Evolutionary conservation across 176 grass and related monocot species (phyloP).

Genomic region (Carex parvula): DNA sequence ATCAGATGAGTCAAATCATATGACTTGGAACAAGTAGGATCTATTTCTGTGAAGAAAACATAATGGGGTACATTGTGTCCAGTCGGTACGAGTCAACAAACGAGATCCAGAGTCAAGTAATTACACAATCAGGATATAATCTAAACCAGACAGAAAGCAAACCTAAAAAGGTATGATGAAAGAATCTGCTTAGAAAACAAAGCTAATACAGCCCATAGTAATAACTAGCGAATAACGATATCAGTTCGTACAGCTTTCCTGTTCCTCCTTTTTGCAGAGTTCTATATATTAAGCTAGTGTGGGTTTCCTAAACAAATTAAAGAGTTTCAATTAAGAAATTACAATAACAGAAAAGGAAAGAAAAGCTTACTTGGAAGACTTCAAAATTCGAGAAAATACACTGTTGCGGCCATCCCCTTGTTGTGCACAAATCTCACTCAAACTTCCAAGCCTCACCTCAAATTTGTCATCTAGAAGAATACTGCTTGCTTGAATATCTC

Average conservation of each 20-base stretch:
- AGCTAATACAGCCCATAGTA: background rate
- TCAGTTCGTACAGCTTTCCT: background rate
- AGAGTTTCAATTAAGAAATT: background rate
- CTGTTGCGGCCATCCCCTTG: slow-evolving; percentile 60
- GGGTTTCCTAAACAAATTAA: background rate
- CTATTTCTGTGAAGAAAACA: background rate
- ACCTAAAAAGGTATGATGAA: background rate
- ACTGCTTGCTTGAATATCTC: slow-evolving; percentile 96
- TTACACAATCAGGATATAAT: background rate
- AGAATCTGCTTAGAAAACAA: background rate
- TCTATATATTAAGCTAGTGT: background rate
- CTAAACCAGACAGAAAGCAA: background rate
- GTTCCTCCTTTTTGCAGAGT: background rate
- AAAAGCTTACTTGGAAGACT: slow-evolving; percentile 80
- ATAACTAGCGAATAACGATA: background rate
- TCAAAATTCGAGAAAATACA: slow-evolving; percentile 66
- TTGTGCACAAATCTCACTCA: slow-evolving; percentile 68
- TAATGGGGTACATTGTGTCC: background rate
- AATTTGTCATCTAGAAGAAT: slow-evolving; percentile 92
- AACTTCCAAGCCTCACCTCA: slow-evolving; percentile 85
- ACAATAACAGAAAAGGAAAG: background rate
- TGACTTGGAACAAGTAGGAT: background rate
- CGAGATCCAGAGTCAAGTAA: background rate
- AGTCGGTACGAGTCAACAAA: background rate
- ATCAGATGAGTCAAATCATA: background rate